Evolutionary conservation across 192 early-diverging fungal species (phyloP), one percentile per base, ranked within the genome.

Genomic region (Backusella luteola): DNA sequence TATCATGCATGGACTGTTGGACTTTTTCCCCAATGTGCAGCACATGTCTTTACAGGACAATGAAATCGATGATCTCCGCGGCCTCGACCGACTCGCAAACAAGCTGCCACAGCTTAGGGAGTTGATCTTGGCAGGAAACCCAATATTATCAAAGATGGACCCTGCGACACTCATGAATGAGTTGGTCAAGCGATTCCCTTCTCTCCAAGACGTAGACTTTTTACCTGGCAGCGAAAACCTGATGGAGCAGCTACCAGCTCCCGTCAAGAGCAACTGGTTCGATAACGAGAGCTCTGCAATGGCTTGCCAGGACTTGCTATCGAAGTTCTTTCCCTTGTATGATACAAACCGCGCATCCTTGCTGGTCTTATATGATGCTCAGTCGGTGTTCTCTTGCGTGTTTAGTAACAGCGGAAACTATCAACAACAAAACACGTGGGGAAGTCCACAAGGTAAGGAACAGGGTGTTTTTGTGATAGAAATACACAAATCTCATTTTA

Each of bases 1-100:
- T 7, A 63, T 87, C 7, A 26, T 71, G 11, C 2, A 32, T 32
- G 38, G 74, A 49, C 11, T 87, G 4, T 17, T 75, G 2, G 72
- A 79, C 34, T 81, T 73, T 21, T 83, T 85, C 9, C 86, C 86
- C 12, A 77, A 81, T 49, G 34, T 87, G 85, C n/a, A 32, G 32
- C 32, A 32, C 32, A 63, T 87, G 0, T 87, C 86, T 1, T 53
- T 87, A 9, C 73, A 79, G 66, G 81, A 83, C n/a, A 87, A 87
- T 41, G 69, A 81, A 11, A 85, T 87, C 49, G 21, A 35, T 0
- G 71, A 73, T 11, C 80, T 69, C 67, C 78, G 42, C 19, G 77
- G 79, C 59, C 52, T 87, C 23, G 84, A 84, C 52, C 56, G 63
- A 42, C 52, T 87, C 29, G 70, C 73, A 0, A 63, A 63, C 36